Conservation (phyloP, 1,139 yeast species). For the Saccharomyces hybrid region DNA sequence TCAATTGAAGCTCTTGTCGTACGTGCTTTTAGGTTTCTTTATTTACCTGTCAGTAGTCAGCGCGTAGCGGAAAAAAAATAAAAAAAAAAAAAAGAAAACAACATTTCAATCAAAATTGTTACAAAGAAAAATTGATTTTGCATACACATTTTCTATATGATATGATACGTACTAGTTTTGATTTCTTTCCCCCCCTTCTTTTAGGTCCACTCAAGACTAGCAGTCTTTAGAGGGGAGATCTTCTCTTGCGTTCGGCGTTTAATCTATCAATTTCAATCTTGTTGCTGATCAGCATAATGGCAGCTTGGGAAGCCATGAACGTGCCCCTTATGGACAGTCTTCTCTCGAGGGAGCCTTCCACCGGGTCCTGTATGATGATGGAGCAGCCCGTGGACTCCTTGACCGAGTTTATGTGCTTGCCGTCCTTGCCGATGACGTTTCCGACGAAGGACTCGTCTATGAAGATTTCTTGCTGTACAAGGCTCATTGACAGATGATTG, state of each 20-base stretch:
- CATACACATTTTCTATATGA: too few species aligned
- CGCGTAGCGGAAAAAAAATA: not conserved
- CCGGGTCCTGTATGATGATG: constrained; percentile 56
- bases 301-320: constrained; percentile 63
- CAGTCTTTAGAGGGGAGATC: not conserved
- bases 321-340: constrained; percentile 66
- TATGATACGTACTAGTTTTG: too few species aligned
- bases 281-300: constrained; percentile 69
- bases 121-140: not conserved
- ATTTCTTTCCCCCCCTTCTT: not conserved
- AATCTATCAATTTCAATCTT: constrained; percentile 44
- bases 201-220: not conserved
- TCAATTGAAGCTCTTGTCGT: not conserved
- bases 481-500: constrained; percentile 16
- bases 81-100: too few species aligned
- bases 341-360: constrained; percentile 48
- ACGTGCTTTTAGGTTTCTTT: not conserved
- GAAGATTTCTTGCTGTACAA: constrained; percentile 49
- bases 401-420: constrained; percentile 72
- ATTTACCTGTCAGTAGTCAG: not conserved
- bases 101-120: too few species aligned
- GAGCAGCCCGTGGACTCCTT: constrained; percentile 71
- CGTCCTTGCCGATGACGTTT: constrained; percentile 80
- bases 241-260: constrained; percentile 12
- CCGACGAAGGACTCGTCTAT: constrained; percentile 80